phyloP scores from a whole-genome alignment of 176 grass and related monocot genomes.

The Phoenix dactylifera region DNA sequence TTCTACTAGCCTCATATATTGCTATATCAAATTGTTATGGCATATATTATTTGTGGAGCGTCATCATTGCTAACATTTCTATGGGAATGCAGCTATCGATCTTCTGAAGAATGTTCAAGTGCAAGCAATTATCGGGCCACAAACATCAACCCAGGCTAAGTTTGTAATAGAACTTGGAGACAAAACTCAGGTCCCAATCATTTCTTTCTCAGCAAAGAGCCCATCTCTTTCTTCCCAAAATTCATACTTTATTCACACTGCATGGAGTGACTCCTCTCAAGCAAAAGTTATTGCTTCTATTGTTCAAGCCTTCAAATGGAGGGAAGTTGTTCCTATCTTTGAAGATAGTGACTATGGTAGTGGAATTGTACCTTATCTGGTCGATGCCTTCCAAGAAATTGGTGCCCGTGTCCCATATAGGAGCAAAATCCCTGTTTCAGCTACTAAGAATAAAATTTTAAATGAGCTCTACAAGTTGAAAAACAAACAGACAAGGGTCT shows the following conservation, averaged over 20 bases:
- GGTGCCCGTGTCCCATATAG: slow-evolving; percentile 27
- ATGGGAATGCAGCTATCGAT: slow-evolving; percentile 43
- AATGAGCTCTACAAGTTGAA: slow-evolving; percentile 27
- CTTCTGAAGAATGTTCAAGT: slow-evolving; percentile 60
- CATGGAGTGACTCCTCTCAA: slow-evolving; percentile 63
- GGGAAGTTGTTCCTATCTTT: slow-evolving; percentile 42
- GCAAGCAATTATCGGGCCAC: slow-evolving; percentile 64
- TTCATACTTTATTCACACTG: slow-evolving; percentile 57
- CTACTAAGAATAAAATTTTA: slow-evolving; percentile 26
- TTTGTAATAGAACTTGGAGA: slow-evolving; percentile 58
- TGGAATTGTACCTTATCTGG: slow-evolving; percentile 44
- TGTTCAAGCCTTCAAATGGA: slow-evolving; percentile 43
- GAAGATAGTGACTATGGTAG: slow-evolving; percentile 40
- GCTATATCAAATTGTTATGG: too few relatives aligned
- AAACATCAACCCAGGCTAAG: slow-evolving; percentile 53
- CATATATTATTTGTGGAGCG: too few relatives aligned
- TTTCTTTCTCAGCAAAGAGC: slow-evolving; percentile 56
- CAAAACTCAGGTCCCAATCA: slow-evolving; percentile 48
- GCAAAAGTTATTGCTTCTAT: slow-evolving; percentile 48
- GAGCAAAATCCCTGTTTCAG: slow-evolving; percentile 32
- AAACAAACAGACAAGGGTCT: slow-evolving; percentile 44
- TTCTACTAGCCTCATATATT: too few relatives aligned
- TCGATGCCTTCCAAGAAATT: slow-evolving; percentile 42
- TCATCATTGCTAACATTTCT: not conserved
- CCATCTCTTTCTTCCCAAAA: slow-evolving; percentile 23